These are phyloP conservation scores for Grigorovia transvaalensis DNA, from an alignment of 805 yeast species.

Conservation along the genomic window DNA sequence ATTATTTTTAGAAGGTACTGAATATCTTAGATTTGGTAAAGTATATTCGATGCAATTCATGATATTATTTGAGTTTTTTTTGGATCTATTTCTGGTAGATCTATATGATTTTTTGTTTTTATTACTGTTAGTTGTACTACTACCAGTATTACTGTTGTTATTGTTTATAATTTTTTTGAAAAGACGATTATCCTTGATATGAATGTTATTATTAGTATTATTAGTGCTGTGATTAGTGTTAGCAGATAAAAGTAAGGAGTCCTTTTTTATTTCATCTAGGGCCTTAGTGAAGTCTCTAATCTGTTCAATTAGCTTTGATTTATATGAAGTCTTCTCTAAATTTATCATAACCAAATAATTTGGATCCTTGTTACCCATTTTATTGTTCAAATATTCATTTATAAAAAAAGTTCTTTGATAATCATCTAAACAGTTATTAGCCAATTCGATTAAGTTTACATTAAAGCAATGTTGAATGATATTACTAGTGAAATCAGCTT, in stretches of 20 bases:
- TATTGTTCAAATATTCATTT: background rate
- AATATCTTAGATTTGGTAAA: conserved; percentile 12
- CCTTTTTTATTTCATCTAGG: background rate
- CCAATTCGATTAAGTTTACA: background rate
- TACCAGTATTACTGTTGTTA: background rate
- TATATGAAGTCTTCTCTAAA: background rate
- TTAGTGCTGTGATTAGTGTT: background rate
- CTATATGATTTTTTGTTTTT: background rate
- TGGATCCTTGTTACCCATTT: background rate
- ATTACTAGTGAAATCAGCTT: background rate
- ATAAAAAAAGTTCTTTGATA: conserved; percentile 1
- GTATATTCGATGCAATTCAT: conserved; percentile 19
- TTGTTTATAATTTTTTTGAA: background rate
- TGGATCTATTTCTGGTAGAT: background rate
- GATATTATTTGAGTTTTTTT: conserved; percentile 2
- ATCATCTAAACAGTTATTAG: conserved; percentile 1
- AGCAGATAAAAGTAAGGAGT: background rate
- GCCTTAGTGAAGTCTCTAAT: background rate
- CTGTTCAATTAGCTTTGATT: background rate
- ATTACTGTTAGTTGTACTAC: background rate
- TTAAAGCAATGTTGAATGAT: background rate
- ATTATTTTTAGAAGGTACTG: background rate
- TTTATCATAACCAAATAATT: background rate
- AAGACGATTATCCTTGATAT: background rate
- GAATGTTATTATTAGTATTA: background rate